Evolutionary conservation across 2,329 filamentous ascomycete genomes (phyloP), one percentile per base, ranked within the genome.

Genomic region (Didymella exigua): DNA sequence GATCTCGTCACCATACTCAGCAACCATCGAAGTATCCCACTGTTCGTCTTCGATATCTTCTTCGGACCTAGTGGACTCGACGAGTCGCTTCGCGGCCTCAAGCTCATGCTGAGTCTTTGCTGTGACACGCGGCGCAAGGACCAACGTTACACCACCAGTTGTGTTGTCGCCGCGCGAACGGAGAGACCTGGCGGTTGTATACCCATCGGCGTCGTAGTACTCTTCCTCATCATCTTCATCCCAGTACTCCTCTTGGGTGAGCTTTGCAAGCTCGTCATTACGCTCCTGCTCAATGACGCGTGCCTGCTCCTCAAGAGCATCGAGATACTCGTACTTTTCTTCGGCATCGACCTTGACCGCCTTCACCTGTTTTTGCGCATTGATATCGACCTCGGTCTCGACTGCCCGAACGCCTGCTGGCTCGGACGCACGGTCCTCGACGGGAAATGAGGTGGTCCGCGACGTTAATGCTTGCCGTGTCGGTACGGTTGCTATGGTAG

Each of bases 11-110:
- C 89, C 89, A 70, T 99, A 99, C 72, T 98, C 93, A 10, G 93
- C 90, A 45, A 98, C 95, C 95, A 99, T 98, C 72, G 90, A 96
- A 29, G 93, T 91, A 71, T 98, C 95, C 86, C 89, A 96, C 47
- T 84, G 81, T 72, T 98, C 93, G 61, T 97, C 93, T 59, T 96
- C 90, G 38, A 92, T 80, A 54, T 96, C 92, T 54, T 95, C 90
- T 4, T 79, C 74, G 1, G 86, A 86, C 23, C 85, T 83, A 84
- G 86, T 26, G 79, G 77, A 36, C 62, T 91, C 85, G 13, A 96
- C 90, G 57, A 87, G 82, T 6, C 81, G 71, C 66, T 84, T 87
- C 2, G 87, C 86, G 44, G 81, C 78, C 37, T 89, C 86, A 34
- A 98, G 81, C 77, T 98, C 92, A 31, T 85, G 84, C 68, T 86